Conservation (phyloP, 345 rosid genomes). For the Salix exigua region DNA sequence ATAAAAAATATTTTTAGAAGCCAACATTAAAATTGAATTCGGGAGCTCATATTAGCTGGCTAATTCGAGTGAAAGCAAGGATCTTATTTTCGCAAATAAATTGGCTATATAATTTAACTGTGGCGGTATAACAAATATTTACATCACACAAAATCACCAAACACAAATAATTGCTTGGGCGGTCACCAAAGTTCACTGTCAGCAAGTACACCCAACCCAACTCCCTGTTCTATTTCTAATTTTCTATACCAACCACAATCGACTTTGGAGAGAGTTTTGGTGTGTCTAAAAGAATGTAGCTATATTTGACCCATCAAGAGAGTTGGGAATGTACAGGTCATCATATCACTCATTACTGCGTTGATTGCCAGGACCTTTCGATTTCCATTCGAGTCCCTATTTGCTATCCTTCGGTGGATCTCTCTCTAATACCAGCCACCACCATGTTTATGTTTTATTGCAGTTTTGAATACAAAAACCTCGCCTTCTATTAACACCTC, state of each 20-base stretch:
- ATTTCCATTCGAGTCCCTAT: background rate
- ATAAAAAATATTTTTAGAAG: too few species aligned
- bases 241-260: conserved; percentile 12
- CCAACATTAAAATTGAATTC: too few species aligned
- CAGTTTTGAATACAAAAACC: background rate
- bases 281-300: background rate
- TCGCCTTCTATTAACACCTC: background rate
- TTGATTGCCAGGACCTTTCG: background rate
- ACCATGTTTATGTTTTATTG: background rate
- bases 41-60: background rate
- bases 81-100: background rate
- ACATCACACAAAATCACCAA: too few species aligned
- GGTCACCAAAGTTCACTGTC: background rate
- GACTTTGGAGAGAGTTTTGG: background rate
- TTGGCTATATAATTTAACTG: too few species aligned
- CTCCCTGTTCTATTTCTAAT: background rate
- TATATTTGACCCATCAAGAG: background rate
- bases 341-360: conserved; percentile 2
- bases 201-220: background rate
- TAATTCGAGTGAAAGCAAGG: background rate
- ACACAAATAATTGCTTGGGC: background rate
- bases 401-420: background rate
- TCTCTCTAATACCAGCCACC: background rate
- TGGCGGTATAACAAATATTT: too few species aligned
- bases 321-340: background rate